Evolutionary conservation across 192 early-diverging fungal species (phyloP), one percentile per base, ranked within the genome.

Genomic region (Entrophospora sp.): DNA sequence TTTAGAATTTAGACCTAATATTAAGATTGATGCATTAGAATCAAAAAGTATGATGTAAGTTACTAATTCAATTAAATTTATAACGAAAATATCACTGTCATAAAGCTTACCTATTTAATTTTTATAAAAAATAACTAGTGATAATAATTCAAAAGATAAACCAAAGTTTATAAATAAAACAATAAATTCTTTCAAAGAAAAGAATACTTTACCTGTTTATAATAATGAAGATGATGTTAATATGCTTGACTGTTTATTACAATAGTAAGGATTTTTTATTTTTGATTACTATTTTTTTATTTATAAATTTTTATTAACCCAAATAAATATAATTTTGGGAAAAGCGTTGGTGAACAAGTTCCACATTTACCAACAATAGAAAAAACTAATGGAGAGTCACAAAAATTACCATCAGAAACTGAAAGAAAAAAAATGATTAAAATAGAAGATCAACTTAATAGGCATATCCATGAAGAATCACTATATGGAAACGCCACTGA

Each of bases 291-390:
- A 30, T 14, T 0, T 1, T 16, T 20, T 46, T 63, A 22, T 4
- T 66, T 55, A 2, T 37, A 80, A 8, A 58, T 14, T 28, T n/a
- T 7, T 5, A 7, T 48, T 48, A 48, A 18, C n/a, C n/a, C n/a
- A n/a, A 22, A 46, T 38, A 37, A 58, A 37, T 10, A 6, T 32
- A 18, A 2, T 22, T 13, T 62, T 62, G 20, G 7, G 30, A 22
- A 8, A 34, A 63, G 80, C 37, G 81, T 91, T 66, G 86, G 81
- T 6, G 70, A 82, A 24, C 57, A 69, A 12, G 75, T 86, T 68
- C 78, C 85, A 1, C 83, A 87, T 59, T 88, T 34, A 49, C 8
- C 46, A 66, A n/a, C 27, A 34, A 14, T 18, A 24, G 9, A 48
- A 40, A 16, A 44, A 53, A 25, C 40, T 25, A 34, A 30, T 37